Evolutionary conservation across 306 rosid species (phyloP), one percentile per base, ranked within the genome.

Genomic region (Casuarina glauca): DNA sequence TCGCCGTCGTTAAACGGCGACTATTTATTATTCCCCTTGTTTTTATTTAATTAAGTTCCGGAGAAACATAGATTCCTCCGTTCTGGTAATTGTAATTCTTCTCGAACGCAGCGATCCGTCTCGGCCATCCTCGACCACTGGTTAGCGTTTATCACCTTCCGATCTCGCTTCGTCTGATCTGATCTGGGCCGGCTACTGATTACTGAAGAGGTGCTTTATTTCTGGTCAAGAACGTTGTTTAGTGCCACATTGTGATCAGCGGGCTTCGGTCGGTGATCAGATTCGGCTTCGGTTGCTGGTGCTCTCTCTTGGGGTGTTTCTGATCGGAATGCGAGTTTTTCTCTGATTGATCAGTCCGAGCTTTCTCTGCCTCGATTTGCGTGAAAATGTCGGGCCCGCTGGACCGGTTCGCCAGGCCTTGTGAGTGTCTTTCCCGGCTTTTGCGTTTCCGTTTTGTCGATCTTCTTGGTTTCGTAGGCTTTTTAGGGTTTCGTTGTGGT

Each of bases 351-450:
- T 19, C 35, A 11, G 50, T 73, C 49, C 32, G 20, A 66, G 45
- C 43, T 53, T 46, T 70, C 12, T 73, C 73, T 55, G 43, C 52
- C 13, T 46, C 32, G n/a, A 15, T 11, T 17, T 19, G 51, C 52
- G 61, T 35, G 69, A 63, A 82, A 78, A 88, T 90, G 93, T 90
- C 96, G 38, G 92, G 91, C 43, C 88, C 93, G 16, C 83, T 88
- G 55, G 97, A 92, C 83, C 90, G 95, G 72, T 87, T 92, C 75
- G 93, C 97, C 16, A 87, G 90, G 77, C 97, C 97, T 45, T 92
- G 97, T 92, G 72, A 87, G 95, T 67, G 49, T 3, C 48, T 67
- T 35, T 5, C 35, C 41, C 12, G 9, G 7, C 17, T 41, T 1
- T 17, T 11, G 32, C 13, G 11, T 85, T 70, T 19, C 69, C 1